Conservation (phyloP, 148 eudicot genomes). For the Fagopyrum esculentum region DNA sequence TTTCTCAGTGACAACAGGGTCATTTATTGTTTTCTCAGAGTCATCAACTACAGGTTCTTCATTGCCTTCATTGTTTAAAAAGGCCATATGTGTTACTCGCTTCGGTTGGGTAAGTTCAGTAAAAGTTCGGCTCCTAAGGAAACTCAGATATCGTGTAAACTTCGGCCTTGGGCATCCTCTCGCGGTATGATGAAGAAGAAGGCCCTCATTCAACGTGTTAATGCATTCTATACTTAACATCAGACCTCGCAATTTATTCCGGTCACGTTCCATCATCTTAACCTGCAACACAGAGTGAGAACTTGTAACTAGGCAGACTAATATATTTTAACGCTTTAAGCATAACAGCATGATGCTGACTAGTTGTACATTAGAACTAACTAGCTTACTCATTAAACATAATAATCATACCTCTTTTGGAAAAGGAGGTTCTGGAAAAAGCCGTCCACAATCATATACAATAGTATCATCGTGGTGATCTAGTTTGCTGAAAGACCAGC, state of each 20-base stretch:
- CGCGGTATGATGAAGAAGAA: conserved; percentile 59
- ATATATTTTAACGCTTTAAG: neutral
- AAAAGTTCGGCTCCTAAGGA: conserved; percentile 68
- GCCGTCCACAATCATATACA: conserved; percentile 90
- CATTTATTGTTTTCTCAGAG: neutral
- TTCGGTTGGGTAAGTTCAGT: conserved; percentile 71
- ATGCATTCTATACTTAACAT: conserved; percentile 76
- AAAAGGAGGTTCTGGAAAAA: conserved; percentile 96
- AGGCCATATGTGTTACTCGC: conserved; percentile 38
- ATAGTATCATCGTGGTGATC: conserved; percentile 72
- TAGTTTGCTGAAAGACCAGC: conserved; percentile 91
- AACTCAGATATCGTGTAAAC: conserved; percentile 82
- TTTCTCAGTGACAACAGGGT: neutral
- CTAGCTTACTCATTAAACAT: neutral
- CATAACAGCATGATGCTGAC: neutral
- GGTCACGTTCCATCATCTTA: conserved; percentile 57
- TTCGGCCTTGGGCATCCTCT: conserved; percentile 77
- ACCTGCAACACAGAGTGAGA: conserved; percentile 35
- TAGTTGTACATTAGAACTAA: too few species aligned
- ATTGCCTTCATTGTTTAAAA: conserved; percentile 27
- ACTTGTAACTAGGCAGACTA: neutral
- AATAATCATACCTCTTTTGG: conserved; percentile 74
- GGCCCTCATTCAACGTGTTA: conserved; percentile 74
- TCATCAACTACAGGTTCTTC: neutral
- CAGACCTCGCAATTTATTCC: conserved; percentile 48